phyloP scores from a whole-genome alignment of 2,329 filamentous ascomycete genomes.

The Aureobasidium sp. region DNA sequence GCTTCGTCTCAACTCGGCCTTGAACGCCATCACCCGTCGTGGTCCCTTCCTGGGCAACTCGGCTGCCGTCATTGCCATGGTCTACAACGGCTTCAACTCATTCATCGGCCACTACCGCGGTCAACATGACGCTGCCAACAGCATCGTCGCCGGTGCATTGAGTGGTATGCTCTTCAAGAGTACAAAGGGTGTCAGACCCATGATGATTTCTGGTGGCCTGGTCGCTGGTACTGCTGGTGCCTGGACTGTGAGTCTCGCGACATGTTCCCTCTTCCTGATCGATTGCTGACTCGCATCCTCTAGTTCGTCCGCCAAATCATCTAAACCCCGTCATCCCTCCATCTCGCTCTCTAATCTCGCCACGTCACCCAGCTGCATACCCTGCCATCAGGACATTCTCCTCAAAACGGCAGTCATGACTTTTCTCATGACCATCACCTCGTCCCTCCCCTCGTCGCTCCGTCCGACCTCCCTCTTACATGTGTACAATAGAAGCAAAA shows the following conservation, averaged over 20 bases:
- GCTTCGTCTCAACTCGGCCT: constrained; percentile 83
- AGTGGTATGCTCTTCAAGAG: constrained; percentile 97
- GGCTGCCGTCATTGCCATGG: constrained; percentile 88
- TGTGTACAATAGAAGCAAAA: constrained; percentile 10
- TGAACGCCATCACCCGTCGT: constrained; percentile 87
- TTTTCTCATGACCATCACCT: background rate
- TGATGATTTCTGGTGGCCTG: constrained; percentile 89
- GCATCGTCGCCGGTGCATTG: constrained; percentile 71
- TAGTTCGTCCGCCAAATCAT: constrained; percentile 5
- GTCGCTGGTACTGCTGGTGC: constrained; percentile 75
- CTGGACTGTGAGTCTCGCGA: constrained; percentile 71
- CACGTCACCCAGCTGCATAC: background rate
- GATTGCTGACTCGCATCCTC: background rate
- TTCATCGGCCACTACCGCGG: constrained; percentile 69
- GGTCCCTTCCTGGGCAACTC: constrained; percentile 96
- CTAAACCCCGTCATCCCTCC: background rate
- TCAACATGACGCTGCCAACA: constrained; percentile 86
- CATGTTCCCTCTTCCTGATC: too few relatives aligned
- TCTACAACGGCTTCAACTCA: constrained; percentile 91
- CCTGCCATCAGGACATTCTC: background rate
- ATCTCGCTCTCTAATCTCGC: background rate
- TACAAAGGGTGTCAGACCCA: constrained; percentile 78
- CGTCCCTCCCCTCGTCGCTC: background rate
- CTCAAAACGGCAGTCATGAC: background rate
- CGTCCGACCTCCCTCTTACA: background rate